Evolutionary conservation across 257 asterid species (phyloP).

Genomic region (Penstemon barbatus): DNA sequence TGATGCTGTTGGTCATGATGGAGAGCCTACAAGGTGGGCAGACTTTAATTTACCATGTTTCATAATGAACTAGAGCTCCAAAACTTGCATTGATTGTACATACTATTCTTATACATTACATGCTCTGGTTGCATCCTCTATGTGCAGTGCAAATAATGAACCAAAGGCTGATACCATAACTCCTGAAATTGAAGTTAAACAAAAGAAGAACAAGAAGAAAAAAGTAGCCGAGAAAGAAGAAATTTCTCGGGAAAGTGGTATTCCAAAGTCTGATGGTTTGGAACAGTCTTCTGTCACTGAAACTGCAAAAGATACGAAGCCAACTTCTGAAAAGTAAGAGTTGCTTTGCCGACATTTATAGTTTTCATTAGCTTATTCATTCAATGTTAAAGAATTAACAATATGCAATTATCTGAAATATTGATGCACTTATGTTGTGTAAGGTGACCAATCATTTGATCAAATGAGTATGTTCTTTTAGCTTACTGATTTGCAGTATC

Average conservation of each 20-base stretch:
- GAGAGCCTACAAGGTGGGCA: slow-evolving; percentile 49
- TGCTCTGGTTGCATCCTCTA: background rate
- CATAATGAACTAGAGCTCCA: background rate
- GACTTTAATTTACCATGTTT: slow-evolving; percentile 4
- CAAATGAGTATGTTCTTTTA: slow-evolving; percentile 6
- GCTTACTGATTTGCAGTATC: slow-evolving; percentile 12
- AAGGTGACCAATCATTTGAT: slow-evolving; percentile 1
- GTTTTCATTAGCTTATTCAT: background rate
- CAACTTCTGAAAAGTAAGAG: slow-evolving; percentile 61
- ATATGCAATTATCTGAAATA: slow-evolving; percentile 1
- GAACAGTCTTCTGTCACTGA: slow-evolving; percentile 42
- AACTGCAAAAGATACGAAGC: slow-evolving; percentile 39
- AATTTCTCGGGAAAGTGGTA: slow-evolving; percentile 33
- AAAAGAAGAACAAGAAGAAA: slow-evolving; percentile 66
- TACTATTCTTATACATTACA: background rate
- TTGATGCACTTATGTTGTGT: slow-evolving; percentile 9
- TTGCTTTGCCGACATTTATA: slow-evolving; percentile 10
- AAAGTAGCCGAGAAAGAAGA: slow-evolving; percentile 42
- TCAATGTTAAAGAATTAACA: slow-evolving; percentile 12
- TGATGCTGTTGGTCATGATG: slow-evolving; percentile 44
- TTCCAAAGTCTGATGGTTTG: slow-evolving; percentile 29
- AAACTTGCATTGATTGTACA: background rate
- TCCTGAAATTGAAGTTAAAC: slow-evolving; percentile 42
- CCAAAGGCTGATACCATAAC: slow-evolving; percentile 20
- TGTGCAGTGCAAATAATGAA: slow-evolving; percentile 37